Evolutionary conservation across 1,284 basidiomycete species (phyloP), one percentile per base, ranked within the genome.

Genomic region (Cryptococcus hybrid): DNA sequence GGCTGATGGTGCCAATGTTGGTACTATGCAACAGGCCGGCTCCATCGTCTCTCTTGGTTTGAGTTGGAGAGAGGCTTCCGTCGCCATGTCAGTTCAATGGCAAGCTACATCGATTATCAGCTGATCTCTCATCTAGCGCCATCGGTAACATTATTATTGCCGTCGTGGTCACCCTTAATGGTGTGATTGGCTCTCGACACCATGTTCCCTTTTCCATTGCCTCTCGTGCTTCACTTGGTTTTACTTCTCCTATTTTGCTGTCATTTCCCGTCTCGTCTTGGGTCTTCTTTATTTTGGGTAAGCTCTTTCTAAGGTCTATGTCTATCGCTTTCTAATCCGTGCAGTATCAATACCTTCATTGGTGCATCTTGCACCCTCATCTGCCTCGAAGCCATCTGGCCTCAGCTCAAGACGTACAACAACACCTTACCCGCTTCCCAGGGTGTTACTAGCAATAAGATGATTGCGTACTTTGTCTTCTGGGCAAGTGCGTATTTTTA

Each of bases 361-460:
- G 64, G 62, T 15, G 63, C 63, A 8, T 68, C 61, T 3, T 70
- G 67, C 44, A 68, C 66, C 55, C 52, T 66, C 36, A 66, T 71
- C 78, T 88, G 89, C 84, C 78, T 90, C 45, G 87, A 88, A 71
- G 86, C 88, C 2, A 88, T 90, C 51, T 89, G 88, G 86, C 88
- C 88, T 0, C 85, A 85, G 0, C 79, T 85, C 52, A 82, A 82
- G 2, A 81, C 74, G 36, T 73, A 88, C 15, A 85, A 83, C 0
- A 90, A 90, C 66, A 80, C 80, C 51, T 79, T 91, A 7, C 77
- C 87, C 12, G 76, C 76, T 2, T 77, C 75, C 35, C 81, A 84
- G 24, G 80, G 85, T 58, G 86, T 89, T 53, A 88, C 87, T 3
- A 85, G 84, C 4, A 79, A 81, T 51, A 84, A 84, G 52, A 65